Base-by-base conservation (phyloP, 148 eudicot species). In the Amaranthus hypochondriacus region DNA sequence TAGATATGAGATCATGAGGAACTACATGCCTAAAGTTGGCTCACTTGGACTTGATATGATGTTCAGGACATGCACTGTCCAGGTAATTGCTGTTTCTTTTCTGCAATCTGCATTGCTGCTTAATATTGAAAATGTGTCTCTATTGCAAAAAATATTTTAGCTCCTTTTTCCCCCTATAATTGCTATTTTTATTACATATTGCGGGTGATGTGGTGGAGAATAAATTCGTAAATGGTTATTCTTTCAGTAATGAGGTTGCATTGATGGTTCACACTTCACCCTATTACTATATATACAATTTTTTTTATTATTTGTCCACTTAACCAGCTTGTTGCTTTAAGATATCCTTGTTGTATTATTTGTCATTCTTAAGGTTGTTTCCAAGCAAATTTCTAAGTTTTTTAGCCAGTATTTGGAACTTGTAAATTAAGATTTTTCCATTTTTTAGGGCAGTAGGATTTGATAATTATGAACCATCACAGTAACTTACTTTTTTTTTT, bases 11-110 rank as follows among this genome's bases (percentile, higher is more conserved):
- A 92, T 96, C 58, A 92, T 92, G 96, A 90, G 87, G 78, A 92
- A 96, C 85, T 92, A 92, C 87, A 92, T 92, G 96, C 99, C 99
- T 49, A 92, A 96, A 86, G 99, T 96, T 84, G 99, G 97, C 50
- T 63, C 95, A 50, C 95, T 92, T 79, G 97, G 97, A 77, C 96
- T 92, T 71, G 99, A 92, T 82, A 92, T 92, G 97, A 92, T 96
- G 99, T 96, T 90, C 76, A 84, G 99, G 77, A 92, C 99, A 80
- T 96, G 97, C 77, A 92, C 99, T 48, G 96, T 96, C 48, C 99
- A 96, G 97, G 99, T 90, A 77, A 70, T 88, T 69, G 71, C 60
- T 44, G 55, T 71, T 21, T 64, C 56, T 49, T 50, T 62, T 48
- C 39, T 28, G 39, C 39, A 28, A 28, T 62, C 67, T 42, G 5